Evolutionary conservation across 2,329 filamentous ascomycete genomes (phyloP), one percentile per base, ranked within the genome.

Genomic region (Aspergillus tubingensis): DNA sequence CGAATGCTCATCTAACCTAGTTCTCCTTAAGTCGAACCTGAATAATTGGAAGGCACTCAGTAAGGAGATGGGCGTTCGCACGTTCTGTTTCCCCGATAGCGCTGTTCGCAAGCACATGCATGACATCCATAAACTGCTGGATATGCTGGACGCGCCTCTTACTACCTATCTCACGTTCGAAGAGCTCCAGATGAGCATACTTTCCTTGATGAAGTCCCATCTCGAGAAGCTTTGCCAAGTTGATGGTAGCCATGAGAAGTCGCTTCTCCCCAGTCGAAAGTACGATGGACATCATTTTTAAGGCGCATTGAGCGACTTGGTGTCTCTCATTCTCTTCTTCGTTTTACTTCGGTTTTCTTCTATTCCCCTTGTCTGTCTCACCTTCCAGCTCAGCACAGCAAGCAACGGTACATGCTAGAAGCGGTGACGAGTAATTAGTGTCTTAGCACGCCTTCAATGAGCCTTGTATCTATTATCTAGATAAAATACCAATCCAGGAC

Each of bases 1-100:
- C 7, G 71, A 76, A 15, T 72, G 72, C 49, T 73, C 78, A 19
- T 71, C 73, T 5, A 77, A 81, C 53, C 66, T 67, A 2, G 69
- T 78, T 60, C 71, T 68, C 61, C 73, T 77, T 62, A 72, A 76
- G 58, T 87, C 77, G 3, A 80, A 80, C 54, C 71, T 85, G 54
- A 74, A 79, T 38, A 79, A 76, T 58, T 85, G 82, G 82, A 81
- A 79, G 60, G 70, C 72, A 3, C 72, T 83, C 17, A 75, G 77
- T 41, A 79, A 74, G 41, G 76, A 81, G 54, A 80, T 84, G 78
- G 74, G 74, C 44, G 71, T 82, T 32, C 79, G 81, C 27, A 83
- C 80, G 2, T 83, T 83, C 65, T 84, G 81, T 66, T 71, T 76
- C 23, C 77, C 80, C 1, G 82, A 85, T 63, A 79, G 76, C 51